Evolutionary conservation across 164 flowering plant species (phyloP).

Genomic region (Aristolochia fimbriata): DNA sequence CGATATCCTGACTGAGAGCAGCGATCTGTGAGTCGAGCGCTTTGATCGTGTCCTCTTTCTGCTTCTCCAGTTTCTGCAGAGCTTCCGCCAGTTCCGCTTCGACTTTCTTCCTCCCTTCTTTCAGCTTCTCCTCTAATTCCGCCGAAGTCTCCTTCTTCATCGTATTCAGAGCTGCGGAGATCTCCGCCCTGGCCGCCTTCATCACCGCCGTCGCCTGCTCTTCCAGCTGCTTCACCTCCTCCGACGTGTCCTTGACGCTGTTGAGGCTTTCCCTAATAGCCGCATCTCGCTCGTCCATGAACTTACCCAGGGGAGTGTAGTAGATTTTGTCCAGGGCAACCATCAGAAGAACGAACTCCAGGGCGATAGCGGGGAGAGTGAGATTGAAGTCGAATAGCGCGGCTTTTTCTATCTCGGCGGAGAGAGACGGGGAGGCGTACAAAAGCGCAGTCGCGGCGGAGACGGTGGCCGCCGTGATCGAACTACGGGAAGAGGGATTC

Average conservation of each 20-base stretch:
- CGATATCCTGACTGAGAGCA: slow-evolving; percentile 69
- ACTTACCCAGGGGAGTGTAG: slow-evolving; percentile 76
- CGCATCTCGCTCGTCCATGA: slow-evolving; percentile 86
- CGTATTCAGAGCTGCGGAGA: slow-evolving; percentile 76
- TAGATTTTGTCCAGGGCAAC: slow-evolving; percentile 80
- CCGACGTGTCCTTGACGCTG: slow-evolving; percentile 82
- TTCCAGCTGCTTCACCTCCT: slow-evolving; percentile 84
- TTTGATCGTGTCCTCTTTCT: slow-evolving; percentile 73
- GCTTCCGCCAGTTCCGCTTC: slow-evolving; percentile 88
- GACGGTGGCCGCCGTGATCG: slow-evolving; percentile 21
- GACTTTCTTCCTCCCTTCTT: slow-evolving; percentile 69
- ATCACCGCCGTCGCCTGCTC: slow-evolving; percentile 81
- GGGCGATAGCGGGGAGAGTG: slow-evolving; percentile 69
- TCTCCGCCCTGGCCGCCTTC: slow-evolving; percentile 91
- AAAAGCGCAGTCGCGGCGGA: slow-evolving; percentile 21
- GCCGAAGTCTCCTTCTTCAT: slow-evolving; percentile 85
- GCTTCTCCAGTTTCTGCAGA: slow-evolving; percentile 53
- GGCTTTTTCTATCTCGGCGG: slow-evolving; percentile 77
- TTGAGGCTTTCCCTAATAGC: slow-evolving; percentile 58
- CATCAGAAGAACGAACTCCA: slow-evolving; percentile 73
- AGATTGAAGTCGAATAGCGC: slow-evolving; percentile 83
- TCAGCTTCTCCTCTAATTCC: slow-evolving; percentile 66
- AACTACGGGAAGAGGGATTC: slow-evolving; percentile 19
- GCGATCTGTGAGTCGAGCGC: slow-evolving; percentile 82
- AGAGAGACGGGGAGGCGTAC: slow-evolving; percentile 53